Base-by-base conservation (phyloP, 1,284 basidiomycete genomes). In the Ustilago crameri region DNA sequence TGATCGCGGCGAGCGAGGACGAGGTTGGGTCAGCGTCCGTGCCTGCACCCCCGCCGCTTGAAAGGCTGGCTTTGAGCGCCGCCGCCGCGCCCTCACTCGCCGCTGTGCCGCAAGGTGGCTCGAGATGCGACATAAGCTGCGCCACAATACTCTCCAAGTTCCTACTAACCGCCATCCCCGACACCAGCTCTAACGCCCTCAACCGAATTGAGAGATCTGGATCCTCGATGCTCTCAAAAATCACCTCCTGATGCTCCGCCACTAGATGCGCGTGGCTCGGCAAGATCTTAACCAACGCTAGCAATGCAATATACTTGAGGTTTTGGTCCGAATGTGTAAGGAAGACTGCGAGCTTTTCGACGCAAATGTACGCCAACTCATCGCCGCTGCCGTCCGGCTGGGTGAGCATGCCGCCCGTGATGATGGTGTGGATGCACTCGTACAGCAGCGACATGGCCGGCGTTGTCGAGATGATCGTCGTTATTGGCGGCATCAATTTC, bases 351-450 rank as follows among this genome's bases (percentile, higher is more conserved):
- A 99, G 87, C 84, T 99, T 98, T 37, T 93, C 93, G 44, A 96
- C 91, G 78, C 95, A 99, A 7, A 90, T 90, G 64, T 88, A 87
- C 1, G 96, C 96, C 38, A 98, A 86, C 2, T 90, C 86, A 75
- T 92, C 88, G 10, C 78, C n/a, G n/a, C n/a, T n/a, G n/a, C n/a
- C 73, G 12, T 65, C 74, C 2, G 67, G 56, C 17, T 78, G 73
- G 7, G 51, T 46, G 5, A 98, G 87, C 93, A 99, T 98, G 5
- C 93, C 93, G 10, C 96, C 95, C 14, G 93, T 93, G 76, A 98
- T 98, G 79, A 94, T 95, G 2, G 96, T 98, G 78, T 95, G 92
- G 1, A 99, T 95, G 84, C 95, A 98, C 85, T 99, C 96, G 84
- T 98, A 98, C 9, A 98, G 85, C 22, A 99, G 86, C 18, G 93